Evolutionary conservation across 768 basidiomycete species (phyloP).

Genomic region (Termitomyces sp.): DNA sequence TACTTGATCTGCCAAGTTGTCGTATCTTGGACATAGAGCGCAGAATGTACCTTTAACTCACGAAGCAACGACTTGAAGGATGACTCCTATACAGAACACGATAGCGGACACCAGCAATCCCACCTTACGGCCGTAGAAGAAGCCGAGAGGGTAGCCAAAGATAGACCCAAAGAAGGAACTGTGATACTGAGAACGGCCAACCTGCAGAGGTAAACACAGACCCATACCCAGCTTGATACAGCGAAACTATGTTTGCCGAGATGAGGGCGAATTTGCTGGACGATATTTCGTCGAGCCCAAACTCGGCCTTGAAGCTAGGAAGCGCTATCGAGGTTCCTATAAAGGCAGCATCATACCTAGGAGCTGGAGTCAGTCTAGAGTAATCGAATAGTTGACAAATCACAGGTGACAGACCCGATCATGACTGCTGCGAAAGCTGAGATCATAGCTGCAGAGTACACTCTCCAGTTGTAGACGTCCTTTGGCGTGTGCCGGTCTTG

Average conservation of each 20-base stretch:
- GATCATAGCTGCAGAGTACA: conserved; percentile 29
- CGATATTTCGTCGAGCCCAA: conserved; percentile 29
- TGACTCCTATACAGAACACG: conserved; percentile 37
- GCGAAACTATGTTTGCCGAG: conserved; percentile 41
- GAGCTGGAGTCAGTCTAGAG: background rate
- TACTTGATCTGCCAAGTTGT: conserved; percentile 16
- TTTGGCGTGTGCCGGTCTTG: conserved; percentile 20
- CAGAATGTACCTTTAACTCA: conserved; percentile 10
- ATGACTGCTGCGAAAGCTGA: conserved; percentile 34
- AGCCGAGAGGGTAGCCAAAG: conserved; percentile 32
- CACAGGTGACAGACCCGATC: conserved; percentile 33
- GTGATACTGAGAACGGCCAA: background rate
- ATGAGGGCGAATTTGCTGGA: conserved; percentile 25
- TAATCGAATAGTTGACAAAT: background rate
- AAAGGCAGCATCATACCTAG: conserved; percentile 38
- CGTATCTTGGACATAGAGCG: background rate
- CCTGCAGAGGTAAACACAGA: background rate
- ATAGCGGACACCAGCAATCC: conserved; percentile 26
- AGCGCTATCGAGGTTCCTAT: conserved; percentile 40
- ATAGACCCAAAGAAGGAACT: conserved; percentile 36
- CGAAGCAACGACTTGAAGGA: conserved; percentile 29
- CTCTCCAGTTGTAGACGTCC: conserved; percentile 37
- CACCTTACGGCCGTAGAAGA: conserved; percentile 31
- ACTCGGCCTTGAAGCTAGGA: conserved; percentile 38
- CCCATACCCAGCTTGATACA: conserved; percentile 37